Base-by-base conservation (phyloP, 306 rosid genomes). In the Sicyos edulis region DNA sequence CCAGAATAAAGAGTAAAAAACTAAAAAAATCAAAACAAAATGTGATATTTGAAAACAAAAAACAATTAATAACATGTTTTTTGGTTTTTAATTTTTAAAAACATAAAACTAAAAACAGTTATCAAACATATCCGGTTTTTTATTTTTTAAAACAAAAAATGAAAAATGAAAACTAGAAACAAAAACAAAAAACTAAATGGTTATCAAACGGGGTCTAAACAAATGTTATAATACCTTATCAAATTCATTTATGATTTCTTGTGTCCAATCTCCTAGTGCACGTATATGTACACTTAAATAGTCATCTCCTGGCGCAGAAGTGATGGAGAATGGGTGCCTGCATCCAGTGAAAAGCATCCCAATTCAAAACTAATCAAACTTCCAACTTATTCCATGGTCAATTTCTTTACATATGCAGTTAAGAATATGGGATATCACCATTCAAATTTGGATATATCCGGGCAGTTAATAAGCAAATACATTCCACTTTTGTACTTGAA, bases 261-360 rank as follows among this genome's bases (percentile, higher is more conserved):
- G 45, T 6, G 88, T 87, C 92, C 92, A 87, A 71, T 87, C 92
- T 57, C 89, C 92, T 64, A 66, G 52, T 55, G 88, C 54, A 83
- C 85, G n/a, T 53, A 87, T 80, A 67, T 85, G 92, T 51, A 85
- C 86, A 72, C 92, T 87, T 81, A 87, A 74, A 82, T 85, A 85
- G 45, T 87, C 86, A 75, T 87, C 92, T 58, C 83, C 86, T 1
- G 92, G 89, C 50, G 92, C 92, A 53, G 92, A 87, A 70, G 92
- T 87, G 70, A 87, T 87, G 34, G 92, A 87, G 78, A 87, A 87
- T 40, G 92, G 92, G 65, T 87, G 92, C 92, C 92, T 87, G 71
- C 10, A 71, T 34, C 45, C 75, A 59, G 44, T 44, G 54, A 72
- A 54, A 71, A 68, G 8, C 13, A 17, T 26, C 3, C 74, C 44